phyloP scores from a whole-genome alignment of 768 basidiomycete genomes.

The Crucibulum laeve region DNA sequence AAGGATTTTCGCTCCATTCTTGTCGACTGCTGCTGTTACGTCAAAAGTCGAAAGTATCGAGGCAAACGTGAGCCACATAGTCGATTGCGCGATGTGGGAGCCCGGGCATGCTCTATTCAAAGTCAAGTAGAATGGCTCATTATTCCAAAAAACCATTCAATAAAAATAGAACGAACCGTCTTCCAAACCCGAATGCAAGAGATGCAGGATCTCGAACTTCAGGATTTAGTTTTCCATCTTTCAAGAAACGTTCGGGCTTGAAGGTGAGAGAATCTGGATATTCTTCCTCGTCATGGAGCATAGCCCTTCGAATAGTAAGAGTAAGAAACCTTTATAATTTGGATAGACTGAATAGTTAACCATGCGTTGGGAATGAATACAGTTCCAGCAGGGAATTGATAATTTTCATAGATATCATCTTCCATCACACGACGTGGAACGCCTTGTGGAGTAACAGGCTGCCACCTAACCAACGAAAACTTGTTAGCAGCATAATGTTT shows the following conservation, averaged over 20 bases:
- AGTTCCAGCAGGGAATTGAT: constrained; percentile 25
- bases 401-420: constrained; percentile 30
- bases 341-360: not conserved
- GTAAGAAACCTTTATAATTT: not conserved
- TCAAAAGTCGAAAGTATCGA: constrained; percentile 25
- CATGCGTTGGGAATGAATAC: constrained; percentile 4
- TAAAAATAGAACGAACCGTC: constrained; percentile 6
- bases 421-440: constrained; percentile 21
- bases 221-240: constrained; percentile 9
- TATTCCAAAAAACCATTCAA: too few species aligned
- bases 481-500: not conserved
- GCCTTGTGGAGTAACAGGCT: constrained; percentile 23
- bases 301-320: constrained; percentile 5
- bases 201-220: constrained; percentile 6
- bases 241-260: constrained; percentile 13
- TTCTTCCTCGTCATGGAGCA: constrained; percentile 8
- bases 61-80: constrained; percentile 21
- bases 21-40: constrained; percentile 19
- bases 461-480: constrained; percentile 14
- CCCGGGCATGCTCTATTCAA: constrained; percentile 21
- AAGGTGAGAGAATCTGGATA: constrained; percentile 13
- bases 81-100: constrained; percentile 19
- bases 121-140: too few species aligned
- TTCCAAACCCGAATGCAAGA: constrained; percentile 10
- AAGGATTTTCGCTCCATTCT: constrained; percentile 16